Evolutionary conservation across 441 rosid genomes (phyloP).

Genomic region (Populus trichocarpa): DNA sequence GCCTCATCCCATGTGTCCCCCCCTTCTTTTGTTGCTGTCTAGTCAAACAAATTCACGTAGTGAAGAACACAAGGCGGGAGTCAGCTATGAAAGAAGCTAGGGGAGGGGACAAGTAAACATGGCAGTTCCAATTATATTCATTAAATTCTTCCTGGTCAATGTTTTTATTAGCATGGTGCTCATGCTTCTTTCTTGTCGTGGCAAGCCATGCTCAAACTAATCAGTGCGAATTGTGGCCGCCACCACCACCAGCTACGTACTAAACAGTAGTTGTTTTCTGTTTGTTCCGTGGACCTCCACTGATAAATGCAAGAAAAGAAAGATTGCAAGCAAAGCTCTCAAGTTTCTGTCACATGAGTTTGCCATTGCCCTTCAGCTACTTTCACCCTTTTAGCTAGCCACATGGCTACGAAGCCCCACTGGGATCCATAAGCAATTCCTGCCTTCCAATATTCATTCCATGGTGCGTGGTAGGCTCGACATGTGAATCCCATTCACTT

Average conservation of each 20-base stretch:
- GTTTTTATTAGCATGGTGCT: neutral
- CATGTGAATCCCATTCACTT: too few relatives aligned
- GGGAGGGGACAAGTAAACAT: conserved; percentile 1
- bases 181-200: neutral
- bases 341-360: too few relatives aligned
- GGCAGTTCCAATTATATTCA: neutral
- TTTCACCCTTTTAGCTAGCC: too few relatives aligned
- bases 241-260: neutral
- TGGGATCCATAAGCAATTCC: too few relatives aligned
- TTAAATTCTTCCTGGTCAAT: neutral
- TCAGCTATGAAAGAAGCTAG: neutral
- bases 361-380: too few relatives aligned
- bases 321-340: neutral
- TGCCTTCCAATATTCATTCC: too few relatives aligned
- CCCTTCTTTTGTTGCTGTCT: neutral
- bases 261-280: neutral
- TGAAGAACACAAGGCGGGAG: neutral
- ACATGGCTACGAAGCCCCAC: too few relatives aligned
- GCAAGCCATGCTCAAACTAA: neutral
- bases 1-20: neutral
- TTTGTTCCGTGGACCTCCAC: neutral
- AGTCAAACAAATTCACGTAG: too few relatives aligned
- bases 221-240: neutral
- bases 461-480: too few relatives aligned
- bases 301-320: neutral